Base-by-base conservation (phyloP, 2,329 filamentous ascomycete genomes). In the Colletotrichum kahawae region DNA sequence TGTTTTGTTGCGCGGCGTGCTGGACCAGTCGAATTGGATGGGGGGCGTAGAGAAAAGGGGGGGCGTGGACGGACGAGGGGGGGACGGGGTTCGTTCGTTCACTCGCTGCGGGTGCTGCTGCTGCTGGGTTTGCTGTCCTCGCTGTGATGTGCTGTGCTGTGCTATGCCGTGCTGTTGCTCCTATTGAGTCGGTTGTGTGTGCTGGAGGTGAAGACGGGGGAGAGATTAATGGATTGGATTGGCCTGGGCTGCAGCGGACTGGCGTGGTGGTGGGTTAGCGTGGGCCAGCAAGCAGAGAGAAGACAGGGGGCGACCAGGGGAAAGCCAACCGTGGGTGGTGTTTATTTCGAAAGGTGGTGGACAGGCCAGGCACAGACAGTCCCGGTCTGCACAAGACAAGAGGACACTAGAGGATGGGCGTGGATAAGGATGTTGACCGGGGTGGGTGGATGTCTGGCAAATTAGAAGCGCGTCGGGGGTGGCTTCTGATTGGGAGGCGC, bases 1-100 rank as follows among this genome's bases (percentile, higher is more conserved):
- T 75, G 69, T 75, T 75, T 75, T 75, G 72, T 75, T 71, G 56
- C 72, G 38, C 68, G 66, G 54, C 34, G 51, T 68, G 21, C 51
- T 27, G 36, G 43, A 31, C 63, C 43, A 60, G 62, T 31, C 56
- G 54, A 66, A 63, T 21, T 43, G 63, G 38, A 31, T 66, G 33
- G 67, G 70, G 57, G 64, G 60, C 43, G 43, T 51, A 51, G 62
- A 14, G 54, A 16, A 34, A 69, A 51, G 65, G 65, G 68, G 69
- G 63, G 70, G 54, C 24, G 64, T 72, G 54, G 29, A 18, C 57
- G 51, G 27, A 67, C 64, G 36, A 71, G 59, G 29, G 12, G 13
- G 29, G 18, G 14, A 18, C 43, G 66, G 57, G 57, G 57, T 33
- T 71, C 60, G 24, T 60, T 70, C 48, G 48, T 57, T 68, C 33